Evolutionary conservation across 2,329 filamentous ascomycete genomes (phyloP).

Genomic region (Calonectria pauciramosa): DNA sequence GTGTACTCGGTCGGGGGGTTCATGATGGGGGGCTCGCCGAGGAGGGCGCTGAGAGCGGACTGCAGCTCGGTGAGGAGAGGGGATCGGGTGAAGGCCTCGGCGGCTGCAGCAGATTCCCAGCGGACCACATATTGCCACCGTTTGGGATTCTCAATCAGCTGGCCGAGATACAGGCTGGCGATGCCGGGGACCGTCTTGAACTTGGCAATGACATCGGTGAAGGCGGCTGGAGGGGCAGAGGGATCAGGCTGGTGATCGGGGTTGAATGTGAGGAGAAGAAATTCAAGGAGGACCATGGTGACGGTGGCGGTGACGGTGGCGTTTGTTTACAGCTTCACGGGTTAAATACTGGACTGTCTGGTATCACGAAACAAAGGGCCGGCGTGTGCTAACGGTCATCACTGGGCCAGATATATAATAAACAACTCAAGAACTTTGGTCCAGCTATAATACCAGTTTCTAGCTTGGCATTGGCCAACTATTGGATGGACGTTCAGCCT

Average conservation of each 20-base stretch:
- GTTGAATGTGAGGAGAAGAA: constrained; percentile 51
- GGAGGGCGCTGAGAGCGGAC: constrained; percentile 51
- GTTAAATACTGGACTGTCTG: not conserved
- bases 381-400: not conserved
- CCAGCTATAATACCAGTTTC: not conserved
- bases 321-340: not conserved
- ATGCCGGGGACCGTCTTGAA: constrained; percentile 51
- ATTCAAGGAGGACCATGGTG: constrained; percentile 48
- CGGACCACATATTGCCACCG: constrained; percentile 50
- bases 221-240: constrained; percentile 44
- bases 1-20: constrained; percentile 35
- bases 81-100: constrained; percentile 57
- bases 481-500: not conserved
- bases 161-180: constrained; percentile 51
- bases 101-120: constrained; percentile 51
- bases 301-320: not conserved
- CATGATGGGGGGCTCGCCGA: constrained; percentile 44
- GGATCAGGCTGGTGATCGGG: constrained; percentile 41
- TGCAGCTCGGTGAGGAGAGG: constrained; percentile 57
- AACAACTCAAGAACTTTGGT: not conserved
- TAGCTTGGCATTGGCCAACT: not conserved
- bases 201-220: constrained; percentile 44
- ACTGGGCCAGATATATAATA: not conserved
- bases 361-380: not conserved
- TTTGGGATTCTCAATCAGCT: constrained; percentile 50